Base-by-base conservation (phyloP, 208 protist genomes). In the Porcisia deanei region DNA sequence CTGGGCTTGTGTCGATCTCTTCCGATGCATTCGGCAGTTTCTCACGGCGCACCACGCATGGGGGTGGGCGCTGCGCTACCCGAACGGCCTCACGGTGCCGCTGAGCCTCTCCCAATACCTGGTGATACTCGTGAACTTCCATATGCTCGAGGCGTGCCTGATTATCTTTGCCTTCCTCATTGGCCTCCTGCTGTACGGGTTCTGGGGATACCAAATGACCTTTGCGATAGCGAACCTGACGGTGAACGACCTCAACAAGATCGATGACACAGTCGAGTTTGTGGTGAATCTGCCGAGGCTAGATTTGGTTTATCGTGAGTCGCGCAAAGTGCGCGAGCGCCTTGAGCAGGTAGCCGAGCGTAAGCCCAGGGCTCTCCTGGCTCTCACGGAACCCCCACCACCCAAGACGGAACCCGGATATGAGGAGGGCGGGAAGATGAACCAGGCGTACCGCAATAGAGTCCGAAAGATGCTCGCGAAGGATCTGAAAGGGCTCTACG, bases 241-340 rank as follows among this genome's bases (percentile, higher is more conserved):
- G 0, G 86, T 91, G 63, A 97, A 98, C 75, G 95, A 98, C 52
- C 81, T 93, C 67, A 94, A 89, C 76, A 98, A 98, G 80, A 94
- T 96, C 25, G 92, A 94, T 25, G 88, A 96, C 69, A 83, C 91
- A 22, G 82, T 84, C 2, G 59, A 82, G 12, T 95, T 93, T 71
- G 73, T 97, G 22, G 71, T 72, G 47, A 54, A 75, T 57, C 82
- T 93, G 1, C 83, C 88, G 16, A 85, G 88, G 25, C 64, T 92
- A 37, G 75, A 86, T 1, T 73, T 85, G 43, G 88, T 97, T 5
- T 93, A 92, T 67, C 73, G 75, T n/a, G 90, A 96, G 76, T 90
- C 90, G 4, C 58, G 59, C 41, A 81, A 86, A 67, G 82, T 95
- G 60, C 76, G 80, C n/a, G 43, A 72, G 20, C 79, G 84, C 14